Conservation (phyloP, 2,329 filamentous ascomycete species). For the Aspergillus jensenii region DNA sequence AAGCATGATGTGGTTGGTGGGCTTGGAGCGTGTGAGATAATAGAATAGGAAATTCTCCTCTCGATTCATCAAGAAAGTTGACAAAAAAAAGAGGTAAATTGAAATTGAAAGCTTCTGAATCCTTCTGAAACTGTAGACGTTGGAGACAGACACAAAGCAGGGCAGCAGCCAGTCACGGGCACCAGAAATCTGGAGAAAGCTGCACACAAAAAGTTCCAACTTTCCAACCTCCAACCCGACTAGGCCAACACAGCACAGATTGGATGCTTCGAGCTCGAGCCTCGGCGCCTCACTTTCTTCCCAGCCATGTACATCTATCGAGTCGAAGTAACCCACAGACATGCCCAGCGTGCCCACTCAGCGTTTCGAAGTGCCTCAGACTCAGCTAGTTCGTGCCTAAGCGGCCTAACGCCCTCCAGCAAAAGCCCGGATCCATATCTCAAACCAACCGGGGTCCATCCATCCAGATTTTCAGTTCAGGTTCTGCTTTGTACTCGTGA, state of each 20-base stretch:
- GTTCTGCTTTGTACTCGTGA: too few species aligned
- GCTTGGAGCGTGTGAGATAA: slow-evolving; percentile 39
- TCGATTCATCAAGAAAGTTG: slow-evolving; percentile 24
- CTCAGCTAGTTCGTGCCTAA: neutral
- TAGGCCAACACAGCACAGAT: too few species aligned
- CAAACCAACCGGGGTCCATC: neutral
- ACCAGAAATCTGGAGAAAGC: too few species aligned
- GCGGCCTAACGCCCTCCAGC: neutral
- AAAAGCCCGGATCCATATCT: neutral
- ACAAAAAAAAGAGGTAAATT: neutral
- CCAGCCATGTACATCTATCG: neutral
- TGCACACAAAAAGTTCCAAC: too few species aligned
- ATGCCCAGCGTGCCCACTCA: neutral
- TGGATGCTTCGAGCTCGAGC: neutral
- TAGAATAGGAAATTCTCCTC: slow-evolving; percentile 44
- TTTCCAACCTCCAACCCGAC: too few species aligned
- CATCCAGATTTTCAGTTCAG: neutral
- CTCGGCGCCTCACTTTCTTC: neutral
- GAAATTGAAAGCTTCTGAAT: slow-evolving; percentile 11
- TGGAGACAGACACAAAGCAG: neutral
- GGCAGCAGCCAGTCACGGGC: too few species aligned
- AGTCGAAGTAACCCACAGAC: too few species aligned
- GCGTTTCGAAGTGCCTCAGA: neutral
- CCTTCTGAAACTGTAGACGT: neutral
- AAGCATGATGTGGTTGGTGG: slow-evolving; percentile 33